These are phyloP conservation scores for Thelephora ganbajun DNA, from an alignment of 768 basidiomycete genomes.

Conservation along the genomic window DNA sequence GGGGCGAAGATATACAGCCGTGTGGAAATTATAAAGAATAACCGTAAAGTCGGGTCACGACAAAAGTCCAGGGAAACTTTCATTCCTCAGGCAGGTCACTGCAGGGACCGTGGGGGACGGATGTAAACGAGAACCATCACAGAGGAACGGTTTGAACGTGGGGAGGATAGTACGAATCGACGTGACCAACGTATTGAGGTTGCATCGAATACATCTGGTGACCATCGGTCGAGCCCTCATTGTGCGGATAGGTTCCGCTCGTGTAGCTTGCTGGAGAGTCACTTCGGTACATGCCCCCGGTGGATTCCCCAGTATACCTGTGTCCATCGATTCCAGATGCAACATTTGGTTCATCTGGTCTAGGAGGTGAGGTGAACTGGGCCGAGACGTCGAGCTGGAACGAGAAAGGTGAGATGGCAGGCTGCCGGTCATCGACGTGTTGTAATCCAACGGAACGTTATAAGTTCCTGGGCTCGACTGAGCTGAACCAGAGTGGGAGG, in stretches of 20 bases:
- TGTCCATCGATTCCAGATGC: slow-evolving; percentile 11
- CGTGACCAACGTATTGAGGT: too few relatives aligned
- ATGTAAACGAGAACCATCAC: too few relatives aligned
- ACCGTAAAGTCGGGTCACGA: too few relatives aligned
- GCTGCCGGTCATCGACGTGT: slow-evolving; percentile 6
- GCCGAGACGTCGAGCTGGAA: slow-evolving; percentile 9
- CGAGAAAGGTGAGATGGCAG: background rate
- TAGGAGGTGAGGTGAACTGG: slow-evolving; percentile 13
- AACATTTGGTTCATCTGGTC: slow-evolving; percentile 16
- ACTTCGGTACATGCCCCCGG: slow-evolving; percentile 14
- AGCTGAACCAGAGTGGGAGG: slow-evolving; percentile 14
- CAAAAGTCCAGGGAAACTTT: too few relatives aligned
- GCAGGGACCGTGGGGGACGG: too few relatives aligned
- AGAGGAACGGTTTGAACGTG: too few relatives aligned
- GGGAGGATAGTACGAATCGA: too few relatives aligned
- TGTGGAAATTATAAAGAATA: too few relatives aligned
- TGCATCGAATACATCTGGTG: too few relatives aligned
- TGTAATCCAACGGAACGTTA: slow-evolving; percentile 33
- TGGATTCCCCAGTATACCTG: slow-evolving; percentile 8
- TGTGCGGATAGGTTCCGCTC: background rate
- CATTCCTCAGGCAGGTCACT: too few relatives aligned
- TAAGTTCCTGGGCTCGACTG: slow-evolving; percentile 27
- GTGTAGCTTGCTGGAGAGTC: slow-evolving; percentile 15
- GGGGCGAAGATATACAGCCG: too few relatives aligned
- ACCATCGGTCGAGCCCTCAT: too few relatives aligned